Base-by-base conservation (phyloP, 1,139 yeast genomes). In the Pichia sp. region DNA sequence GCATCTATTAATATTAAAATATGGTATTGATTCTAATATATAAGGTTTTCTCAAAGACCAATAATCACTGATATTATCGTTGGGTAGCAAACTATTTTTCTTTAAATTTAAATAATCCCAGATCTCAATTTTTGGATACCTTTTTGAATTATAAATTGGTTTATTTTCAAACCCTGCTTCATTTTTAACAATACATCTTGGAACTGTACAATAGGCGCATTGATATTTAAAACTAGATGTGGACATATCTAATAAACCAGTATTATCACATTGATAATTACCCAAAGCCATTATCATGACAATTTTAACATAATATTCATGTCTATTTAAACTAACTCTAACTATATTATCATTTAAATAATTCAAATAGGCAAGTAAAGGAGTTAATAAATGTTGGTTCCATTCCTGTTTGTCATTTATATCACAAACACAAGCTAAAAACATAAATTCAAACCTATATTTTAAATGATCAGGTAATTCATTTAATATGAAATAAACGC, bases 291-390 rank as follows among this genome's bases (percentile, higher is more conserved):
- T 28, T 4, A 36, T 32, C 33, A 36, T 11, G 4, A 33, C 7
- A 9, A 48, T 42, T 41, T 48, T 50, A 8, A 48, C 43, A 31
- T 27, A 41, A 41, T 50, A 50, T 31, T 50, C 53, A 46, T 50
- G 53, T 34, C 47, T 48, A 45, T 50, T 50, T 5, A 50, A 32
- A 33, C 45, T 45, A 2, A 50, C 39, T 28, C 42, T 43, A 2
- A 50, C 8, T 3, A 37, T 33, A 27, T 45, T 50, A 7, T 45
- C 40, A 2, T 42, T 26, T 4, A 50, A 34, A 30, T 39, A 39
- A 7, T 48, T 42, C 7, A 45, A 37, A 31, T 48, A 50, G 29
- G 31, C 34, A 28, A 40, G 39, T 11, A 50, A 26, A 6, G 51
- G 53, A 4, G 9, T 30, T 11, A 48, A 11, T 6, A 45, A 8